Percentiles rank a stretch among this genome's conserved stretches.
Conservation (phyloP, 1,284 basidiomycete genomes). For the Cutaneotrichosporon spelunceum region DNA sequence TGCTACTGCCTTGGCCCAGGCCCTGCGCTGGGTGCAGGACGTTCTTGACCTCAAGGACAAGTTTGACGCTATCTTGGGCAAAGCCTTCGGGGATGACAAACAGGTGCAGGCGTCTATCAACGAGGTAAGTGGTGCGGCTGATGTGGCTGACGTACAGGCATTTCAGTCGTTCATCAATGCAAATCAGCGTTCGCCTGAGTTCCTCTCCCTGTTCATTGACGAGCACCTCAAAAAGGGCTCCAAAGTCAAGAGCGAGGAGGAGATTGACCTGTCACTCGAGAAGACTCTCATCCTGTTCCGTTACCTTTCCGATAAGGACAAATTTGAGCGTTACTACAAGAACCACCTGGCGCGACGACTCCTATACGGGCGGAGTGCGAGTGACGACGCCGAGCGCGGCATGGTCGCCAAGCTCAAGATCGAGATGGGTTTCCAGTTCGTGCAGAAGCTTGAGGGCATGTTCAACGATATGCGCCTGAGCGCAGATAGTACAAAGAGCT, state of each 20-base stretch:
- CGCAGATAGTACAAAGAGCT: constrained; percentile 74
- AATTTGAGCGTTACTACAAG: constrained; percentile 98
- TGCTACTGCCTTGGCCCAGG: constrained; percentile 53
- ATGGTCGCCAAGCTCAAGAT: constrained; percentile 99
- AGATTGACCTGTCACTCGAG: constrained; percentile 83
- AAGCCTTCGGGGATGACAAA: constrained; percentile 70
- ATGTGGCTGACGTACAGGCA: constrained; percentile 58
- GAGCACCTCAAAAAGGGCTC: constrained; percentile 94
- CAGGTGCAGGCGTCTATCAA: constrained; percentile 80
- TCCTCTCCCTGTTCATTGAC: constrained; percentile 94
- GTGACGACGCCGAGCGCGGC: constrained; percentile 94
- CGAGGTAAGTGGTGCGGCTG: constrained; percentile 59
- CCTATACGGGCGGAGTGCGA: constrained; percentile 78
- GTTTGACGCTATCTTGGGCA: constrained; percentile 72
- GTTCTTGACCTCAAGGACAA: constrained; percentile 88
- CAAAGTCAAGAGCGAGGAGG: constrained; percentile 94
- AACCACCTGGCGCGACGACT: constrained; percentile 89
- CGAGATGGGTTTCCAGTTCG: constrained; percentile 89
- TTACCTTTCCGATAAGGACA: constrained; percentile 91
- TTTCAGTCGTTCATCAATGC: constrained; percentile 90
- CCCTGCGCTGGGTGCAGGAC: constrained; percentile 91
- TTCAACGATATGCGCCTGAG: constrained; percentile 96
- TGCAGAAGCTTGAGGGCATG: constrained; percentile 98
- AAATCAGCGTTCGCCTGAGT: constrained; percentile 86
- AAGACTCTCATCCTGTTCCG: constrained; percentile 96